phyloP scores from a whole-genome alignment of 768 basidiomycete genomes.

The Pleurotus salmoneostramineus region DNA sequence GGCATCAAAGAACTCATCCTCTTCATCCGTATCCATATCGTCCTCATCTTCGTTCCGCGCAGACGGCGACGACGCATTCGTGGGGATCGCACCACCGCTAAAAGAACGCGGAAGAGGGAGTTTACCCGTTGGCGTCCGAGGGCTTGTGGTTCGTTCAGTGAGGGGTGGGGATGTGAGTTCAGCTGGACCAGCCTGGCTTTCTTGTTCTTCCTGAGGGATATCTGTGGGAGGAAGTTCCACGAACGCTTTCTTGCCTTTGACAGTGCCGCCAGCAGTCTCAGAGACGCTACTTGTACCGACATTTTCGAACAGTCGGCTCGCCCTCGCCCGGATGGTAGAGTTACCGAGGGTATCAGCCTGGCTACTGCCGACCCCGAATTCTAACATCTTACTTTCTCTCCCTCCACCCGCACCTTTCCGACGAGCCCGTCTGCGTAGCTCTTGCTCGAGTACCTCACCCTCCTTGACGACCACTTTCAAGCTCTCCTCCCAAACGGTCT shows the following conservation, averaged over 20 bases:
- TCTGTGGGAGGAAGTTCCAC: neutral
- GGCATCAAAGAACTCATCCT: conserved; percentile 98
- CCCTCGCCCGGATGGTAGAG: conserved; percentile 14
- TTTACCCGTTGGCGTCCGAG: neutral
- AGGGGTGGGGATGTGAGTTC: neutral
- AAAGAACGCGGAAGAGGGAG: neutral
- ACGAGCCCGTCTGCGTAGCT: conserved; percentile 59
- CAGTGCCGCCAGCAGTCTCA: neutral
- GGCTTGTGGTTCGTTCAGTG: neutral
- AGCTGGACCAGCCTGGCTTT: neutral
- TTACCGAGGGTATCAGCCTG: conserved; percentile 4
- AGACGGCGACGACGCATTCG: conserved; percentile 7
- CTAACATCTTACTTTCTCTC: conserved; percentile 50
- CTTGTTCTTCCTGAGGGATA: neutral
- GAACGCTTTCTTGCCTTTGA: neutral
- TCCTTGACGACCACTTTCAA: conserved; percentile 81
- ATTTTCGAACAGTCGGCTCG: conserved; percentile 4
- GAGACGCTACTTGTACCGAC: neutral
- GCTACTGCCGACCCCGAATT: conserved; percentile 14
- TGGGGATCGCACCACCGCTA: neutral
- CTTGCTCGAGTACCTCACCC: conserved; percentile 78
- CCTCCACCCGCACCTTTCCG: conserved; percentile 31
- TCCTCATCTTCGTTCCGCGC: conserved; percentile 19
- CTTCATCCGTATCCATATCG: conserved; percentile 64
- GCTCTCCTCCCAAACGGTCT: conserved; percentile 86